Evolutionary conservation across 2,329 filamentous ascomycete species (phyloP).

Genomic region (Talaromyces rugulosus): DNA sequence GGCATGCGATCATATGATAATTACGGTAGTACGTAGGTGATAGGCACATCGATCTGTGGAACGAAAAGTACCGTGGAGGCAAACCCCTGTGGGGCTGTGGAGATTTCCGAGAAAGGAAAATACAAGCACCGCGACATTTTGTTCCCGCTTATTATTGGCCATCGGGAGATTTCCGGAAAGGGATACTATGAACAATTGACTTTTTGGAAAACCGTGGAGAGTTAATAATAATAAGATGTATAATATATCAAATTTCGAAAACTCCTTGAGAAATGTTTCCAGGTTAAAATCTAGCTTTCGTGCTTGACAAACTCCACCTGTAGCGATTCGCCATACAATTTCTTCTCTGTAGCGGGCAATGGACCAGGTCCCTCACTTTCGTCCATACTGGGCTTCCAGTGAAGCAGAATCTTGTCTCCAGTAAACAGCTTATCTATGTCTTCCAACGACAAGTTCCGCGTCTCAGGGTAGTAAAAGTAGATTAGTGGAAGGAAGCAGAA

Average conservation of each 20-base stretch:
- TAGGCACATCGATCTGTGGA: neutral
- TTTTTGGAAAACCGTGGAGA: neutral
- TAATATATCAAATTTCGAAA: neutral
- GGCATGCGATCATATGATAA: neutral
- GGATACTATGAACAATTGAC: neutral
- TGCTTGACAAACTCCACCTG: neutral
- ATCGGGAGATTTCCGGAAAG: neutral
- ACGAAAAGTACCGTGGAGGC: neutral
- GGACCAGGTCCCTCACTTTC: neutral
- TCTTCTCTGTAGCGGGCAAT: neutral
- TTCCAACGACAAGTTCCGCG: slow-evolving; percentile 36
- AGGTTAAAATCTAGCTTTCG: neutral
- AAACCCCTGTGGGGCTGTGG: neutral
- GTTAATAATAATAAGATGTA: neutral
- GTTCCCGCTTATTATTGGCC: neutral
- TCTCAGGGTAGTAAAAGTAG: slow-evolving; percentile 33
- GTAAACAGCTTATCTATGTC: neutral
- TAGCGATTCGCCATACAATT: neutral
- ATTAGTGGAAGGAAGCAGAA: slow-evolving; percentile 20
- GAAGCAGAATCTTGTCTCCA: slow-evolving; percentile 1
- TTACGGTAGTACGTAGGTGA: neutral
- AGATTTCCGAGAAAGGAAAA: neutral
- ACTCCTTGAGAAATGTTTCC: neutral
- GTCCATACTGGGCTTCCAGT: neutral
- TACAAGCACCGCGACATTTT: neutral